A percentile compares a stretch with the other conserved stretches of the same genome.
phyloP scores from a whole-genome alignment of 2,329 filamentous ascomycete species.

The Aspergillus fijiensis region DNA sequence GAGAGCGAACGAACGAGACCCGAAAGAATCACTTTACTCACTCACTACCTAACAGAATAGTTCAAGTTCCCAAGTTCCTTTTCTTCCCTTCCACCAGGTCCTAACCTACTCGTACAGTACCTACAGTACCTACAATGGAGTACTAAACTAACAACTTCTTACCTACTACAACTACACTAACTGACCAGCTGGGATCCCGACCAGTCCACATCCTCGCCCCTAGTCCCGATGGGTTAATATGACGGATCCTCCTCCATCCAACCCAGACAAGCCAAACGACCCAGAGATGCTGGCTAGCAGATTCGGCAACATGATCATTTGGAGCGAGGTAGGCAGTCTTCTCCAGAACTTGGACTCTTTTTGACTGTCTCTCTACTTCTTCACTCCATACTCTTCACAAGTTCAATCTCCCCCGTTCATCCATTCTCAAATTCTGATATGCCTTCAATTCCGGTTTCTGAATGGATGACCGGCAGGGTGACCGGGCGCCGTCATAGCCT shows the following conservation, averaged over 20 bases:
- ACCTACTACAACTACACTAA: not conserved
- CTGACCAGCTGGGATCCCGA: conserved; percentile 37
- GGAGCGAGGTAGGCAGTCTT: not conserved
- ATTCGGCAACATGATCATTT: not conserved
- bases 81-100: no score
- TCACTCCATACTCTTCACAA: conserved; percentile 5
- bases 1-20: conserved; percentile 14
- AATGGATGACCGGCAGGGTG: conserved; percentile 3
- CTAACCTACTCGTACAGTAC: no score
- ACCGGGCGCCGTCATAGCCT: not conserved
- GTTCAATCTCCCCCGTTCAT: not conserved
- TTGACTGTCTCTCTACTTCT: not conserved
- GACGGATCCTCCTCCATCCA: conserved; percentile 39
- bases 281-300: not conserved
- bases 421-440: not conserved
- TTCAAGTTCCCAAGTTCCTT: no score
- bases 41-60: not conserved
- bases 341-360: no score
- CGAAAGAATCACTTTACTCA: conserved; percentile 20
- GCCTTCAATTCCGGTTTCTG: not conserved
- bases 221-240: conserved; percentile 45
- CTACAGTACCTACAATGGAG: no score
- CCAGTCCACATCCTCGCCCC: conserved; percentile 35
- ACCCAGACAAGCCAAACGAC: conserved; percentile 6
- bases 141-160: no score